phyloP scores from a whole-genome alignment of 2,329 filamentous ascomycete species.

The Chrysosporium queenslandicum region DNA sequence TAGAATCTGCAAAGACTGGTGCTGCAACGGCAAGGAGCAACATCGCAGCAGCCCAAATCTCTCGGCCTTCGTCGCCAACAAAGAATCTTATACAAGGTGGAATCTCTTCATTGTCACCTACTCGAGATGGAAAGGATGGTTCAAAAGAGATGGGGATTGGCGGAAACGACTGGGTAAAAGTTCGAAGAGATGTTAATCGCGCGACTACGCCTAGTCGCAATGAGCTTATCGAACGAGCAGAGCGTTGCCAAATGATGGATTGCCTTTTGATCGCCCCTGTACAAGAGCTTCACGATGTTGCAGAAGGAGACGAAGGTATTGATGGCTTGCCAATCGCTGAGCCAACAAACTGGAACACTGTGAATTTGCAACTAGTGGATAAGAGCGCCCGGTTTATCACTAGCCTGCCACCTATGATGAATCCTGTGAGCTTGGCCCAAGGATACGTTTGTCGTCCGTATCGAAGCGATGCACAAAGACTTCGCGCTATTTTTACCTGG shows the following conservation, averaged over 20 bases:
- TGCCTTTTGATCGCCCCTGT: constrained; percentile 79
- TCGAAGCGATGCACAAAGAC: constrained; percentile 80
- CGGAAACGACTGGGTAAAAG: constrained; percentile 81
- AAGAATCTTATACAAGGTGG: constrained; percentile 42
- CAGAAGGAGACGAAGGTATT: constrained; percentile 80
- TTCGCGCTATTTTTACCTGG: constrained; percentile 96
- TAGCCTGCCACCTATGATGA: constrained; percentile 71
- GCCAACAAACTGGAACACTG: constrained; percentile 66
- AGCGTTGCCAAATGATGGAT: constrained; percentile 91
- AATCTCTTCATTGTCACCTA: constrained; percentile 32
- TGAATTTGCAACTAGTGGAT: constrained; percentile 80
- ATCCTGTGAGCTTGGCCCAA: constrained; percentile 71
- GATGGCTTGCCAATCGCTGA: constrained; percentile 76
- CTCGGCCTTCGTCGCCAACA: constrained; percentile 37
- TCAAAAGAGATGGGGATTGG: constrained; percentile 62
- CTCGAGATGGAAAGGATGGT: constrained; percentile 39
- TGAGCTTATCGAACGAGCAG: constrained; percentile 71
- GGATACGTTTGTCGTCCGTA: constrained; percentile 91
- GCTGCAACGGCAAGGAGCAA: constrained; percentile 82
- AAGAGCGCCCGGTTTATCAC: constrained; percentile 90
- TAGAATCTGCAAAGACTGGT: constrained; percentile 87
- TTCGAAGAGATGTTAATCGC: constrained; percentile 86
- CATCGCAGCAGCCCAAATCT: constrained; percentile 55
- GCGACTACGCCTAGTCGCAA: constrained; percentile 88
- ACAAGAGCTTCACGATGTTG: constrained; percentile 72